Percentiles rank a stretch among this genome's conserved stretches.
Conservation (phyloP, 163 green algal genomes). For the Scenedesmus sp. region DNA sequence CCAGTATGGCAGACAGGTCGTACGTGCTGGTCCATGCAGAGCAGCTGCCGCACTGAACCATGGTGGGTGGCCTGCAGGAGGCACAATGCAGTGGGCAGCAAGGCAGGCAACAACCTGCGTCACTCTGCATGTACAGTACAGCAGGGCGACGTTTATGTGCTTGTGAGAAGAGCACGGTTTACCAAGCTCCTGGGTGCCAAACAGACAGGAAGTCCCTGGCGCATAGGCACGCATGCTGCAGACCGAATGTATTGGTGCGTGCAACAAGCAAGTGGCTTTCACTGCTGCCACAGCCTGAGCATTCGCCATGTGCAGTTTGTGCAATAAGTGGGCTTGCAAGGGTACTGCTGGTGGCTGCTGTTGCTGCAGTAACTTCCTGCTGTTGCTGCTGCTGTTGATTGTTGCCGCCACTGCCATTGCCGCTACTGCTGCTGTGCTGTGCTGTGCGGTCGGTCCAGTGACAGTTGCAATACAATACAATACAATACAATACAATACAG, state of each 20-base stretch:
- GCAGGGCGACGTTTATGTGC: neutral
- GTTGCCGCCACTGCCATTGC: neutral
- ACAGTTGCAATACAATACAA: too few species aligned
- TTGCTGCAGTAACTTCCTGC: neutral
- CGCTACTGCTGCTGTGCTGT: neutral
- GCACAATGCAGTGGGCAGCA: neutral
- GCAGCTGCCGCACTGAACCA: conserved; percentile 44
- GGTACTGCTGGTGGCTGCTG: neutral
- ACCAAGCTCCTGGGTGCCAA: too few species aligned
- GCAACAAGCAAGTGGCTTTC: too few species aligned
- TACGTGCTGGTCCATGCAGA: conserved; percentile 42
- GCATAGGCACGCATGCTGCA: too few species aligned
- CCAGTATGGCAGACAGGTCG: conserved; percentile 49
- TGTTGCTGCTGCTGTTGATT: neutral
- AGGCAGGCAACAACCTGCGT: neutral
- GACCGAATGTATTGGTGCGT: too few species aligned
- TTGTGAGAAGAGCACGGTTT: too few species aligned
- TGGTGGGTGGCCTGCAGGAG: conserved; percentile 27
- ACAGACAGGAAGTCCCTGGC: too few species aligned
- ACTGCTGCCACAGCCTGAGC: too few species aligned
- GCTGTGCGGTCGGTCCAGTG: too few species aligned
- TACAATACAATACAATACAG: too few species aligned
- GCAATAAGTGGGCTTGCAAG: neutral
- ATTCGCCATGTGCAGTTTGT: too few species aligned
- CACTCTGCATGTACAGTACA: neutral